Percentiles rank a stretch among this genome's conserved stretches.
phyloP scores from a whole-genome alignment of 345 rosid species.

The Brassica juncea region DNA sequence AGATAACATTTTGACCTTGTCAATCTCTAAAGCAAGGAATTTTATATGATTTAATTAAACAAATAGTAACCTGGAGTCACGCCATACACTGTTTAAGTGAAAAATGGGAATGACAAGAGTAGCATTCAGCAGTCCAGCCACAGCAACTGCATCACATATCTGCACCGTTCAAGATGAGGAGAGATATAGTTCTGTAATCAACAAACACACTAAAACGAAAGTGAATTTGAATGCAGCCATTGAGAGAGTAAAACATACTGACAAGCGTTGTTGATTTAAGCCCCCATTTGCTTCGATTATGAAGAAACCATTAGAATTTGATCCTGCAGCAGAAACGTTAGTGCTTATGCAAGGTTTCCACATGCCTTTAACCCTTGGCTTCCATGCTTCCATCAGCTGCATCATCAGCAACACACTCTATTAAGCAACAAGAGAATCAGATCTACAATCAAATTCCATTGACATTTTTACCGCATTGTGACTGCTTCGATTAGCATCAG shows the following conservation, averaged over 20 bases:
- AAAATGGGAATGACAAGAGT: conserved; percentile 93
- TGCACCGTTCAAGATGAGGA: conserved; percentile 30
- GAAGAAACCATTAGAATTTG: conserved; percentile 81
- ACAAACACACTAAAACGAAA: conserved; percentile 6
- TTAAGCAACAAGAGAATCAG: not conserved
- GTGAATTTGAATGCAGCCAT: not conserved
- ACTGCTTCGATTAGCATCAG: conserved; percentile 53
- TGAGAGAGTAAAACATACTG: conserved; percentile 60
- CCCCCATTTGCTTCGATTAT: conserved; percentile 98
- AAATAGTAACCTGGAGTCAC: conserved; percentile 83
- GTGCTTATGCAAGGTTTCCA: conserved; percentile 74
- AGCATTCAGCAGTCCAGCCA: conserved; percentile 92
- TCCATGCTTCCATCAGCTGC: conserved; percentile 76
- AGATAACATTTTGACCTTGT: not conserved
- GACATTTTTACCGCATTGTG: conserved; percentile 61
- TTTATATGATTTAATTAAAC: not conserved
- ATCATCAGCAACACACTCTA: conserved; percentile 32
- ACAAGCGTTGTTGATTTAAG: conserved; percentile 93
- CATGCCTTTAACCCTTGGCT: conserved; percentile 46
- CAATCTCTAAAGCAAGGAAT: conserved; percentile 2
- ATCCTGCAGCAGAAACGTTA: conserved; percentile 53
- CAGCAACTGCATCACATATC: conserved; percentile 99
- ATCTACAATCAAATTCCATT: not conserved
- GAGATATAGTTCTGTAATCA: not conserved
- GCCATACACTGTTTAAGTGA: conserved; percentile 97